These are phyloP conservation scores for Kazachstania taianensis DNA, from an alignment of 805 yeast genomes.

Conservation along the genomic window DNA sequence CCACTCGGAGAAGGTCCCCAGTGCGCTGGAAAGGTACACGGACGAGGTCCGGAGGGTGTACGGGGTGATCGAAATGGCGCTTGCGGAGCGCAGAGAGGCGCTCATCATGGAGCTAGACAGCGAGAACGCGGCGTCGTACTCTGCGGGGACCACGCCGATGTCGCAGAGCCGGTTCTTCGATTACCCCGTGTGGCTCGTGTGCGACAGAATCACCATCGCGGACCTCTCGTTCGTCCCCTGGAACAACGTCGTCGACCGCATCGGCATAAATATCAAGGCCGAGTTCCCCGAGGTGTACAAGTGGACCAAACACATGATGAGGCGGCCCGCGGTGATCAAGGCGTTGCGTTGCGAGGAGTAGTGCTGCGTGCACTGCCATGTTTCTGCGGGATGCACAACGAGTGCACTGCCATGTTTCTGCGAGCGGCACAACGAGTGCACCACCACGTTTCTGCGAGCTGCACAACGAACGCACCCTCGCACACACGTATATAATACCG, in stretches of 20 bases:
- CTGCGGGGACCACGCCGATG: constrained; percentile 79
- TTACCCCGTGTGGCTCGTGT: constrained; percentile 91
- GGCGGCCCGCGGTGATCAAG: constrained; percentile 81
- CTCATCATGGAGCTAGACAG: constrained; percentile 79
- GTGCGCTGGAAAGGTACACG: constrained; percentile 83
- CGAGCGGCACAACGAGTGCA: too few relatives aligned
- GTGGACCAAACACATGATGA: constrained; percentile 93
- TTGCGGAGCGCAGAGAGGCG: constrained; percentile 87
- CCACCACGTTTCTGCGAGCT: too few relatives aligned
- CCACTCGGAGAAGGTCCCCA: constrained; percentile 74
- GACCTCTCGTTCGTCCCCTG: constrained; percentile 91
- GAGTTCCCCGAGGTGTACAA: constrained; percentile 93
- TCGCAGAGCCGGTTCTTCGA: constrained; percentile 80
- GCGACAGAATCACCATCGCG: constrained; percentile 74
- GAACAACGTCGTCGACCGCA: constrained; percentile 90
- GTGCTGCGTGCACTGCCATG: neutral
- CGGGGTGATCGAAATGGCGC: constrained; percentile 89
- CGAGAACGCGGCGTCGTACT: constrained; percentile 79
- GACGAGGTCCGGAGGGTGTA: constrained; percentile 89
- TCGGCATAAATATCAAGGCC: constrained; percentile 75
- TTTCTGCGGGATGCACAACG: too few relatives aligned
- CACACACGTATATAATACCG: too few relatives aligned
- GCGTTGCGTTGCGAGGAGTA: constrained; percentile 64
- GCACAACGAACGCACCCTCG: too few relatives aligned
- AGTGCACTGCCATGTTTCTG: too few relatives aligned